These are phyloP conservation scores for Globisporangium perplexum DNA, from an alignment of 352 stramenopile genomes.

Conservation along the genomic window DNA sequence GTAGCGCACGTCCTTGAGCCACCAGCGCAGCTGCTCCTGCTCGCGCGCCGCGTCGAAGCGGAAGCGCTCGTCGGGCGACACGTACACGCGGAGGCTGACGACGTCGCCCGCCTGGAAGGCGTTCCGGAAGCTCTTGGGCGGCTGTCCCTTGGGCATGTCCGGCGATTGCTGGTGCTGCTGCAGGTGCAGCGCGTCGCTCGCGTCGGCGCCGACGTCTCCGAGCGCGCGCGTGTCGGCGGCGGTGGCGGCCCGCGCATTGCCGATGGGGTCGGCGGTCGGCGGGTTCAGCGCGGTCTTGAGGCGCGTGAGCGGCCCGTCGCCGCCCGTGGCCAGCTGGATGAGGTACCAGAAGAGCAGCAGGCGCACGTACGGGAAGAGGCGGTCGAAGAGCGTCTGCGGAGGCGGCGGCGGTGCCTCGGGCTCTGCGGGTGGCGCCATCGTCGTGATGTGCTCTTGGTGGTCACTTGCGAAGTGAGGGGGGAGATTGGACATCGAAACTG, in stretches of 20 bases:
- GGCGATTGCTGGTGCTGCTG: constrained; percentile 4
- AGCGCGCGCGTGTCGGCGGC: not conserved
- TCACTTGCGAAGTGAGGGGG: not conserved
- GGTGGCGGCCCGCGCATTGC: not conserved
- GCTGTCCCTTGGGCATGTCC: not conserved
- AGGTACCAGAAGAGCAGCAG: constrained; percentile 83
- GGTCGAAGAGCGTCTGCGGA: constrained; percentile 48
- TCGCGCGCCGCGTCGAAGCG: constrained; percentile 40
- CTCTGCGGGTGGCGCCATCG: not conserved
- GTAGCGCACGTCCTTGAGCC: constrained; percentile 52
- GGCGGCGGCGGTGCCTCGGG: not conserved
- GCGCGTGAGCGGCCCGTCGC: constrained; percentile 8
- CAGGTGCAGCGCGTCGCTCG: constrained; percentile 9
- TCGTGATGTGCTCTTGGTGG: not conserved
- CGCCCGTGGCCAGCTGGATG: constrained; percentile 44
- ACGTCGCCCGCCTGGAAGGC: constrained; percentile 46
- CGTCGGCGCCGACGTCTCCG: not conserved
- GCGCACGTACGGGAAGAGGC: constrained; percentile 58
- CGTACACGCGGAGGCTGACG: constrained; percentile 63
- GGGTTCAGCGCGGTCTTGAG: constrained; percentile 13
- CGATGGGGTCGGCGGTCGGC: constrained; percentile 13
- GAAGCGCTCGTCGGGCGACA: constrained; percentile 40
- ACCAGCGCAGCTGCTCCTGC: constrained; percentile 59
- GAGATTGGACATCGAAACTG: not conserved
- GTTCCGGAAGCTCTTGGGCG: constrained; percentile 34